Evolutionary conservation across 495 filamentous ascomycete species (phyloP), one percentile per base, ranked within the genome.

Genomic region (Penicillium bovifimosum): DNA sequence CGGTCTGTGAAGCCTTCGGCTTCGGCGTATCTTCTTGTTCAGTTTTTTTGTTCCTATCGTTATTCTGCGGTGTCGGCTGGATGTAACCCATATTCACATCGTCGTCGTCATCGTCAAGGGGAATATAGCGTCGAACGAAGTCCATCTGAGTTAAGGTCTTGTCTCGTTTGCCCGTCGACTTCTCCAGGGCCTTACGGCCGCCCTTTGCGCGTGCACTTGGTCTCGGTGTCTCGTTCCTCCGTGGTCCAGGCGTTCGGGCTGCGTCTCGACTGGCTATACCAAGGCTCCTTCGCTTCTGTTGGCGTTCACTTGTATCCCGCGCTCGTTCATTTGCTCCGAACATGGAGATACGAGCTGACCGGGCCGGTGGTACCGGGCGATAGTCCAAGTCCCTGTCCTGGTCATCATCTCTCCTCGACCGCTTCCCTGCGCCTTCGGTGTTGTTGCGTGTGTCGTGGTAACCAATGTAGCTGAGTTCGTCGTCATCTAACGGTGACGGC

Each of bases 141-240:
- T 73, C 63, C 72, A 76, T 76, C 52, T 76, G 74, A 9, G 74
- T 76, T 7, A 76, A 62, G 4, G 74, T 76, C 36, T 74, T 75
- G 24, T 73, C 62, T 14, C 63, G 61, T 50, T 67, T 66, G 41
- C 40, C 34, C 16, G 44, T n/a, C 9, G 61, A 48, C 10, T 62
- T 59, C 8, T 56, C 54, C 24, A 56, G 59, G 1, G 56, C 54
- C 32, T 65, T 71, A 14, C 64, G 60, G 13, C 56, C 58, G n/a
- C 56, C 45, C 20, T 53, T 64, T 20, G 34, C 33, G 27, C 55
- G 52, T 16, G 50, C 50, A 42, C 56, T 66, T 42, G 58, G 60
- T 47, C 51, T 64, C 16, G 52, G 53, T 9, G 51, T 56, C 32
- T 54, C 50, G 18, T 33, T 61, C 20, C 55, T 66, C 16, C 50